phyloP scores from a whole-genome alignment of 2,329 filamentous ascomycete species.

The Chrysosporium queenslandicum region DNA sequence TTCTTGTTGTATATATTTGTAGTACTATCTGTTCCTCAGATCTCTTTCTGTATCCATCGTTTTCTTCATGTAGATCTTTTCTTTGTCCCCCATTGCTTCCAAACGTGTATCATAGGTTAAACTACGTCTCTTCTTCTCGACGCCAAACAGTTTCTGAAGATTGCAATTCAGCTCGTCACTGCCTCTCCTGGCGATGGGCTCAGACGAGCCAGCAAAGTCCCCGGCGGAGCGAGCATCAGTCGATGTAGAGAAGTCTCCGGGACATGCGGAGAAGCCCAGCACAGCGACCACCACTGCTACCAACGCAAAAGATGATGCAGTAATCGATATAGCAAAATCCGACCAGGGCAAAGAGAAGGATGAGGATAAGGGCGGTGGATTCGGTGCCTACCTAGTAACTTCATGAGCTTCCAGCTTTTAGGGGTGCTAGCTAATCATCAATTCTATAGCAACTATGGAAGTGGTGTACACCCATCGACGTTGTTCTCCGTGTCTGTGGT shows the following conservation, averaged over 20 bases:
- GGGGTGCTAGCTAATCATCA: background rate
- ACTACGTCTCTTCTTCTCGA: background rate
- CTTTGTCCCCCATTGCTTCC: no score
- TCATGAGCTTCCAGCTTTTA: background rate
- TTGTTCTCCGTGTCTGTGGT: slow-evolving; percentile 12
- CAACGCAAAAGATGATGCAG: slow-evolving; percentile 1
- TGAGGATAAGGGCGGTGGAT: slow-evolving; percentile 13
- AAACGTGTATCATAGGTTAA: no score
- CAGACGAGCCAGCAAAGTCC: background rate
- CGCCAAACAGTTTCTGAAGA: background rate
- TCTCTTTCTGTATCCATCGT: background rate
- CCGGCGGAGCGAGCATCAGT: background rate
- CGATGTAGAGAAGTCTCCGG: background rate
- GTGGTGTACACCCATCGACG: slow-evolving; percentile 14
- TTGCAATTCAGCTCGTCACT: background rate
- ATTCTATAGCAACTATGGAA: slow-evolving; percentile 16
- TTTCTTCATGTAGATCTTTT: background rate
- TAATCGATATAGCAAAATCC: slow-evolving; percentile 11
- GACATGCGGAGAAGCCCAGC: background rate
- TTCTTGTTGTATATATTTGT: background rate
- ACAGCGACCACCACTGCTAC: background rate
- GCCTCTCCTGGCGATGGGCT: background rate
- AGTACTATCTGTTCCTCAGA: background rate
- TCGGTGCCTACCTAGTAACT: slow-evolving; percentile 14
- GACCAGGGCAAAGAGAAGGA: slow-evolving; percentile 4